Base-by-base conservation (phyloP, 495 filamentous ascomycete genomes). In the Geoglossum glabrum region DNA sequence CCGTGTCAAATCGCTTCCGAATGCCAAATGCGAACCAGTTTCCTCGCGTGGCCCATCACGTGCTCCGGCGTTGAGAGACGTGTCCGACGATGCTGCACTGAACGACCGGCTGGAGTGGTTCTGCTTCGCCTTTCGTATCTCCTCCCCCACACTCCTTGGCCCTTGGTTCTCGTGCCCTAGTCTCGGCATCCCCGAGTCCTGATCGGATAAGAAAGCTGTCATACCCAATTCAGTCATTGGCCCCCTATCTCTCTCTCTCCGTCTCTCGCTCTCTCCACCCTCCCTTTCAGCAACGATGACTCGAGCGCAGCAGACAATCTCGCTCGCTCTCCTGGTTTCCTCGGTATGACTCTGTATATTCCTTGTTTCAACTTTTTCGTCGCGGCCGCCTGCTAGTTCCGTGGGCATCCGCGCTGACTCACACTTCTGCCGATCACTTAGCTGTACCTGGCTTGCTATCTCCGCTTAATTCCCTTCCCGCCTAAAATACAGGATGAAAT, bases 251-350 rank as follows among this genome's bases (percentile, higher is more conserved):
- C n/a, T n/a, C n/a, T n/a, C n/a, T n/a, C n/a, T n/a, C n/a, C n/a
- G n/a, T n/a, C n/a, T n/a, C n/a, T n/a, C n/a, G n/a, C n/a, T n/a
- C n/a, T n/a, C n/a, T n/a, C n/a, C n/a, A n/a, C n/a, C n/a, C n/a
- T n/a, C n/a, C 17, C 8, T 5, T 23, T 21, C 54, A 31, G 17
- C 28, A 2, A 36, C 19, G 10, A 98, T 96, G 92, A 95, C 92
- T 61, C 86, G 87, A 70, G 92, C 92, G 25, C 86, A 90, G 67
- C 90, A 98, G 69, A 88, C 85, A 61, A 79, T 95, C 67, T 94
- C 88, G 45, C 73, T 93, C 59, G 80, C 79, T 62, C 80, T 95
- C 63, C 80, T 95, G 58, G 74, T 90, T 66, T 86, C 85, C 68
- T 95, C 90, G 26, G 90, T 97, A 77, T 52, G 75, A 57, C 51